Evolutionary conservation across 2,329 filamentous ascomycete genomes (phyloP), one percentile per base, ranked within the genome.

Genomic region (Microcyclospora pomicola): DNA sequence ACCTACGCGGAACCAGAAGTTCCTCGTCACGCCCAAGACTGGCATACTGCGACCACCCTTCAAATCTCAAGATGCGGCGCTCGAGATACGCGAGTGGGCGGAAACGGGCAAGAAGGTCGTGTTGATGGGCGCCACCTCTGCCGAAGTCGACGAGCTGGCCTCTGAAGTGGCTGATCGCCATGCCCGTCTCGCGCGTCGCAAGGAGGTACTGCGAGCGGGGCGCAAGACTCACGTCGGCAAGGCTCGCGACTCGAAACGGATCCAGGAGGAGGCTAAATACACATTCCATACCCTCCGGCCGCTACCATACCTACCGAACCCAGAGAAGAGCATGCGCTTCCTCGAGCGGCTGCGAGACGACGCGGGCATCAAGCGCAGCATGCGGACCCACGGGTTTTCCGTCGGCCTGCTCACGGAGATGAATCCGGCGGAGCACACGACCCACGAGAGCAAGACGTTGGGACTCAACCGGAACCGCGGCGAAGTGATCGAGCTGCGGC

Each of bases 371-470:
- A 78, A 78, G 45, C 68, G 79, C 1, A 72, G 77, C 1, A 98
- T 98, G 91, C 68, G 72, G 12, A 78, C 77, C 50, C 87, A 94
- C 64, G 73, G 77, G 46, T 95, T 93, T 65, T 74, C 72, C 14
- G 91, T 98, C 1, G 80, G 80, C 0, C 61, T 96, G 2, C 68
- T 98, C 16, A 95, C 87, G 0, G 91, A 98, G 62, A 96, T 98
- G 88, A 82, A 98, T 51, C 91, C 91, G 0, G 69, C 79, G 0
- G 72, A 79, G 48, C 77, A 95, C 59, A 95, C 87, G 0, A 82
- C 74, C 3, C 80, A 83, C 52, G 80, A 91, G n/a, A 77, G 77
- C 35, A 72, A 84, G 33, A 87, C 83, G 1, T 63, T 96, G 0
- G 91, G 91, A 0, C 59, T 96, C 31, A 98, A 98, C 56, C 69